Evolutionary conservation across 2,329 filamentous ascomycete species (phyloP).

Genomic region (Chrysoporthe austroafricana): DNA sequence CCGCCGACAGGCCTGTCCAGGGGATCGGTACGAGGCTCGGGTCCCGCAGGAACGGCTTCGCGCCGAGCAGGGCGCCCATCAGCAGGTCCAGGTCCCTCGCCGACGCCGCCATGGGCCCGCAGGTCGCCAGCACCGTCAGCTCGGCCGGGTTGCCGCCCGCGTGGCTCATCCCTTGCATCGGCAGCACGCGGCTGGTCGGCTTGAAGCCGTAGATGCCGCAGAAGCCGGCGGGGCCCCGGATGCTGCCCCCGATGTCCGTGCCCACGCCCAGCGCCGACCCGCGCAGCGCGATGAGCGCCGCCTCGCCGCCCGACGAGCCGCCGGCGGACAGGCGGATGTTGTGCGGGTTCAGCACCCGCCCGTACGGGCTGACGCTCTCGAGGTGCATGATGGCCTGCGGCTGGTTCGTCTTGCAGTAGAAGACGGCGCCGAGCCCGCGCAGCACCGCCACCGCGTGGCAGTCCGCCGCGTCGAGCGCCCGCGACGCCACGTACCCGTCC

Average conservation of each 20-base stretch:
- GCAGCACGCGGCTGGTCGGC: constrained; percentile 33
- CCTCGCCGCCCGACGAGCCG: constrained; percentile 65
- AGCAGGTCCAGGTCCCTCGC: constrained; percentile 42
- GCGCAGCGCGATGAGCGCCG: constrained; percentile 45
- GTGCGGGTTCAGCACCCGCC: constrained; percentile 65
- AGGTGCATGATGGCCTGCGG: constrained; percentile 61
- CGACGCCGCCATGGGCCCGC: constrained; percentile 40
- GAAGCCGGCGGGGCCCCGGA: constrained; percentile 44
- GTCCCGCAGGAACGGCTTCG: constrained; percentile 36
- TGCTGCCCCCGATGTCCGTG: constrained; percentile 47
- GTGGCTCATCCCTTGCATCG: constrained; percentile 34
- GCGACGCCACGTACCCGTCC: constrained; percentile 55
- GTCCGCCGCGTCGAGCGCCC: constrained; percentile 55
- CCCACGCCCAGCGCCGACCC: constrained; percentile 48
- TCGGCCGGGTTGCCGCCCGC: constrained; percentile 35
- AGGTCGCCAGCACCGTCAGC: constrained; percentile 40
- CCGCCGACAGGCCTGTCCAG: constrained; percentile 31
- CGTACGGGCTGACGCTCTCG: constrained; percentile 65
- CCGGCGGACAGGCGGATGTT: constrained; percentile 65
- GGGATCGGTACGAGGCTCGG: constrained; percentile 37
- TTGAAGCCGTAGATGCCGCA: constrained; percentile 39
- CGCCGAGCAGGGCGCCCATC: constrained; percentile 33
- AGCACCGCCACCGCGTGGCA: constrained; percentile 61
- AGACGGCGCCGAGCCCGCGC: constrained; percentile 61
- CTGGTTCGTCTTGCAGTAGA: constrained; percentile 71